Percentiles rank a stretch among this genome's conserved stretches.
Evolutionary conservation across 1,284 basidiomycete species (phyloP).

Genomic region (Trichosporon inkin): DNA sequence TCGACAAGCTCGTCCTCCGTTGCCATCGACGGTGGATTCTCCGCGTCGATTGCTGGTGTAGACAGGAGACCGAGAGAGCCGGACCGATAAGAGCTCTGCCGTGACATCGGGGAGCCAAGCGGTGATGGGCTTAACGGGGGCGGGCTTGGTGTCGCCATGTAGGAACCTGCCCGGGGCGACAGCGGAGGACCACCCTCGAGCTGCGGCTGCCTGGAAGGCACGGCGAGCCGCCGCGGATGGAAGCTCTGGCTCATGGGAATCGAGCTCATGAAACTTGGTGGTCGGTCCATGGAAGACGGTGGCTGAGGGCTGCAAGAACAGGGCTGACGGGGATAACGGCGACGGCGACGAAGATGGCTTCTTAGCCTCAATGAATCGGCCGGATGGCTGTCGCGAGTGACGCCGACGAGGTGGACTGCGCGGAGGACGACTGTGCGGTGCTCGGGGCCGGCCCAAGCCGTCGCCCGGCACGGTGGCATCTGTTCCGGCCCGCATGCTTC

Average conservation of each 20-base stretch:
- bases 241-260: background rate
- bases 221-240: background rate
- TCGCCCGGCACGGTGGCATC: too few species aligned
- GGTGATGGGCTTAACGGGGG: background rate
- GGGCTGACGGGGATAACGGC: too few species aligned
- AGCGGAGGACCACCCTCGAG: background rate
- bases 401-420: too few species aligned
- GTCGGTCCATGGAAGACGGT: conserved; percentile 1
- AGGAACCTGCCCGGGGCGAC: background rate
- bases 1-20: background rate
- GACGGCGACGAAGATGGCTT: too few species aligned
- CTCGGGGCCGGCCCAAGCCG: too few species aligned
- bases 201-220: background rate
- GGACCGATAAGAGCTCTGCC: background rate
- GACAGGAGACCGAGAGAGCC: background rate
- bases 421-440: too few species aligned
- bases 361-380: too few species aligned
- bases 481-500: too few species aligned
- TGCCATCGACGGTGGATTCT: background rate
- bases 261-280: background rate
- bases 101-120: background rate
- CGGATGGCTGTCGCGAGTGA: too few species aligned
- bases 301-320: background rate
- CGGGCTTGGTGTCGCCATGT: conserved; percentile 4
- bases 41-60: background rate